Evolutionary conservation across 2,329 filamentous ascomycete genomes (phyloP), one percentile per base, ranked within the genome.

Genomic region (Aspergillus spinulosporus): DNA sequence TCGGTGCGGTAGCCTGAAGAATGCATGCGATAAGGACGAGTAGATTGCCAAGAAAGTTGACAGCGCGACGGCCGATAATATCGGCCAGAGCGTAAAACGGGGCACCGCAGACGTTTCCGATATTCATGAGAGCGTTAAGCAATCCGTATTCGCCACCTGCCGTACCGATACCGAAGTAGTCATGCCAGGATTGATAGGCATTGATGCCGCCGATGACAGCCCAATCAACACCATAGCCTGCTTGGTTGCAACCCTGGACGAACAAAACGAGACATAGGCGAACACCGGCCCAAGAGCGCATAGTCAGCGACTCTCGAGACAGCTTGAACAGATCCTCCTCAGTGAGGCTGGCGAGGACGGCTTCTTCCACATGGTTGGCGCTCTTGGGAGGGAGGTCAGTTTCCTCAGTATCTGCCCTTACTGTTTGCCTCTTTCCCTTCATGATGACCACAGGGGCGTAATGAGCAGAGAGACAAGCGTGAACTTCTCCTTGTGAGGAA

Each of bases 51-150:
- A 73, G 47, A 48, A 80, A 80, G 59, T 78, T 79, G 64, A 79
- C 72, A 4, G 78, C 78, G 57, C 80, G 77, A 53, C 80, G 76
- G 44, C 81, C 80, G 60, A 82, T 76, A 5, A 80, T 72, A 65
- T 82, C 81, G 59, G 78, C 76, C 5, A 82, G 71, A 5, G 75
- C 72, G 51, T 81, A 72, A 47, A 83, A 79, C 0, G 79, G 80
- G 3, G 80, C 76, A 14, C 80, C 80, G 52, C 72, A 71, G 47
- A 80, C 74, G 5, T 68, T 76, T 26, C 77, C 78, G 39, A 80
- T 77, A 8, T 71, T 75, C 78, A 80, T 80, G 37, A 80, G 65
- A 1, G 77, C 76, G 52, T 79, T 80, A 50, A 81, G 72, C 2
- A 76, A 72, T 1, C 75, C 76, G 26, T 73, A 74, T 11, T 72